Conservation (phyloP, 2,329 filamentous ascomycete species). For the Talaromyces atroroseus region DNA sequence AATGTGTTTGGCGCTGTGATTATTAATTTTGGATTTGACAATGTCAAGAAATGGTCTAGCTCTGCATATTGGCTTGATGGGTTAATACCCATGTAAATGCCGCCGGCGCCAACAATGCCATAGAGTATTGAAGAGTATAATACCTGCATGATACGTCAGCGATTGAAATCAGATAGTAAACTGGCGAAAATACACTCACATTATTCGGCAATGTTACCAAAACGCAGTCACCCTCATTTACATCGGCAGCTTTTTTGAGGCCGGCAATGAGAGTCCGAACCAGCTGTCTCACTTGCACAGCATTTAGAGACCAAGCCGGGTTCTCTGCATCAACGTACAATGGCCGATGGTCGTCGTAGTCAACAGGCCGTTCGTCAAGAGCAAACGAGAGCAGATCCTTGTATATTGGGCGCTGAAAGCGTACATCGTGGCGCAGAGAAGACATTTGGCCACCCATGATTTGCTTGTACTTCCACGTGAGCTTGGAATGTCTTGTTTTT, state of each 20-base stretch:
- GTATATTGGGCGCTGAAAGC: conserved; percentile 16
- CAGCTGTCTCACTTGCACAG: conserved; percentile 27
- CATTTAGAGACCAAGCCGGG: conserved; percentile 32
- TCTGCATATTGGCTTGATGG: conserved; percentile 44
- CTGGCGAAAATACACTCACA: conserved; percentile 19
- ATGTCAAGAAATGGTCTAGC: conserved; percentile 42
- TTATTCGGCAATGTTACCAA: conserved; percentile 39
- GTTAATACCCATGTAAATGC: conserved; percentile 49
- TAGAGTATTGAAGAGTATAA: conserved; percentile 36
- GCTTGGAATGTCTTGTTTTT: background rate
- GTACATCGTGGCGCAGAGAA: background rate
- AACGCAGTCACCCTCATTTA: conserved; percentile 40
- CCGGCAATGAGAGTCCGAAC: conserved; percentile 39
- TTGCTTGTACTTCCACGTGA: background rate
- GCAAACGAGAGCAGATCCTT: conserved; percentile 40
- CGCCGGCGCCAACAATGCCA: conserved; percentile 41
- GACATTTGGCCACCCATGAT: conserved; percentile 7
- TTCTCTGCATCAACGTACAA: conserved; percentile 41
- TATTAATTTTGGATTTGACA: conserved; percentile 43
- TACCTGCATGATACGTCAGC: conserved; percentile 24
- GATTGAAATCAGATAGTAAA: background rate
- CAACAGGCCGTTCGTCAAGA: conserved; percentile 28
- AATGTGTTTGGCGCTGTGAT: conserved; percentile 40
- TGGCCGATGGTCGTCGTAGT: conserved; percentile 33
- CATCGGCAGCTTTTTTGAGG: conserved; percentile 29